Base-by-base conservation (phyloP, 176 grass and related monocot genomes). In the Cenchrus purpureus region DNA sequence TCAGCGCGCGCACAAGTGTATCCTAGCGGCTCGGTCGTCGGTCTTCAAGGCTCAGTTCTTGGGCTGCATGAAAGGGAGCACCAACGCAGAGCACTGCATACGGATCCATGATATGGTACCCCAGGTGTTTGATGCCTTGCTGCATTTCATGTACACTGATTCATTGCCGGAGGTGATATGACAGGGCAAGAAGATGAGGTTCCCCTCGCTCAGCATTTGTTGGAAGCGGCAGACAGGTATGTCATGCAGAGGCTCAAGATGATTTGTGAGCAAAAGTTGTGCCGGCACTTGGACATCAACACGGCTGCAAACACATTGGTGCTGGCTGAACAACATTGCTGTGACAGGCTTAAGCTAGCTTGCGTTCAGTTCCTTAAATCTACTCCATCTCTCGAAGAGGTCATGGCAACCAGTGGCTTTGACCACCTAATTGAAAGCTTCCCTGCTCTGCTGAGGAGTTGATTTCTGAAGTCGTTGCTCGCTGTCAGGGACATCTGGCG, bases 171-270 rank as follows among this genome's bases (percentile, higher is more conserved):
- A 40, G 37, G 37, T 40, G 37, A 40, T 40, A 40, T 40, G 37
- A 40, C 37, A 40, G 37, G 37, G 37, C 37, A 40, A 40, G 37
- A 40, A 40, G 37, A 40, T 40, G 37, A 40, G 37, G 37, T 40
- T 40, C 37, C 34, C 34, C 37, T 76, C 51, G 62, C 84, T 29
- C 46, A 87, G 5, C 65, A 80, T 48, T 60, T 91, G 54, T 59
- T 79, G 46, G 66, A 37, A 48, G 80, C 90, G 2, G 82, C 90
- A 7, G 78, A 86, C 32, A 73, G 86, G 42, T 89, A 59, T 20
- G 86, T 44, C 12, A 28, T 92, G 57, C 71, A 72, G 19, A 59
- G 52, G 28, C 86, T 92, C 29, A 89, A 78, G 82, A 31, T 65
- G 54, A 57, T 87, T 19, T 87, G 88, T 11, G 77, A 49, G 9